Conservation (phyloP, 192 early-diverging fungal genomes). For the Backusella tarrabulga region DNA sequence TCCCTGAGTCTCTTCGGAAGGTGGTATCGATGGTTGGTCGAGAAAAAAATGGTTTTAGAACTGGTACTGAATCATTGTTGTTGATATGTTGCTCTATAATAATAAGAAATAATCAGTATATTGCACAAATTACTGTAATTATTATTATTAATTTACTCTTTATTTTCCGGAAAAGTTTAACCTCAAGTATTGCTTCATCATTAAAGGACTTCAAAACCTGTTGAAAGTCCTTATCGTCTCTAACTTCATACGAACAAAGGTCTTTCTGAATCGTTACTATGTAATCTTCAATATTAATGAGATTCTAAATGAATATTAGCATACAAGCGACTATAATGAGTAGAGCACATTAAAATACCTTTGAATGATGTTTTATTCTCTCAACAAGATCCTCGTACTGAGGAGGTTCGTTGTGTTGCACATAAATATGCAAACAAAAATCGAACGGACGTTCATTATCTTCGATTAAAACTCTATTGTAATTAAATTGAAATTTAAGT, state of each 20-base stretch:
- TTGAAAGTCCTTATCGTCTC: background rate
- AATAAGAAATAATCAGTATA: background rate
- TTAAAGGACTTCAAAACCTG: background rate
- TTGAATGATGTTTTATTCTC: constrained; percentile 8
- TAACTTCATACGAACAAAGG: background rate
- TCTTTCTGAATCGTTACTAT: background rate
- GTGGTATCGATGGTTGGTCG: background rate
- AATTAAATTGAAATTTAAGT: background rate
- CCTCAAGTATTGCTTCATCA: constrained; percentile 3
- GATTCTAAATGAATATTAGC: background rate
- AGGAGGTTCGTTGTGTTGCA: constrained; percentile 6
- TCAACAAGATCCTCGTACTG: background rate
- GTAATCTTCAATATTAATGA: background rate
- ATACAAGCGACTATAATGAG: background rate
- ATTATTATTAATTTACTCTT: background rate
- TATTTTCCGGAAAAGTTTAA: background rate
- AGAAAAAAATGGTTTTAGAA: background rate
- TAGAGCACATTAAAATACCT: background rate
- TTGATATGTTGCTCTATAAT: background rate
- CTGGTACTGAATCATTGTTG: background rate
- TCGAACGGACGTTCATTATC: constrained; percentile 1
- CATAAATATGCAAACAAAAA: constrained; percentile 15
- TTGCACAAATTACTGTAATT: background rate
- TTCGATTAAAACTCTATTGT: constrained; percentile 4
- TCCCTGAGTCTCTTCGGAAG: constrained; percentile 1